Evolutionary conservation across 2,329 filamentous ascomycete genomes (phyloP).

Genomic region (Aspergillus vadensis): DNA sequence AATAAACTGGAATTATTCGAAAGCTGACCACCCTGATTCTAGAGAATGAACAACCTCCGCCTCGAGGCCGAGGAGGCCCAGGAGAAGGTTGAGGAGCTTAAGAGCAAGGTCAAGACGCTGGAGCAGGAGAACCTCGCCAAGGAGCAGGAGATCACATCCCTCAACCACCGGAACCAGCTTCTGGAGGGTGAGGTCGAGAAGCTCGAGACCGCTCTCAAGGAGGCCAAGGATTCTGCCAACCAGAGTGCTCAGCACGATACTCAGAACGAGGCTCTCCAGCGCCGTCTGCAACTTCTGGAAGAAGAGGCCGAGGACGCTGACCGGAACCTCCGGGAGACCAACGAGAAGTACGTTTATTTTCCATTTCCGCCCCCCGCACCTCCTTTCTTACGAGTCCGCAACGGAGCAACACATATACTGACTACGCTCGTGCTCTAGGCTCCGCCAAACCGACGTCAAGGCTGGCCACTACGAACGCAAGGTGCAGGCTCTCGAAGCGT

Average conservation of each 20-base stretch:
- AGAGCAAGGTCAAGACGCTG: constrained; percentile 80
- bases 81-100: constrained; percentile 81
- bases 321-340: constrained; percentile 93
- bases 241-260: constrained; percentile 80
- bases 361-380: background rate
- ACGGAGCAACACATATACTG: constrained; percentile 17
- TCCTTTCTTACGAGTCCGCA: background rate
- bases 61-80: constrained; percentile 86
- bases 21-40: constrained; percentile 19
- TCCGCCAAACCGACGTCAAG: constrained; percentile 98
- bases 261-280: constrained; percentile 87
- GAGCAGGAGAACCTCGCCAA: constrained; percentile 95
- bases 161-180: constrained; percentile 91
- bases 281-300: constrained; percentile 92
- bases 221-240: constrained; percentile 82
- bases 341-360: constrained; percentile 80
- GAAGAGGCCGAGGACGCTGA: constrained; percentile 97
- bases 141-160: constrained; percentile 96
- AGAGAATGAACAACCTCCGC: constrained; percentile 96
- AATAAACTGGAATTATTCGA: constrained; percentile 11
- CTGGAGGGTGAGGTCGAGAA: constrained; percentile 92
- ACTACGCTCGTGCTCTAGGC: constrained; percentile 58
- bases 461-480: constrained; percentile 99
- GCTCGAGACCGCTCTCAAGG: constrained; percentile 79
- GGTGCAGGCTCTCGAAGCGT: constrained; percentile 90